Percentiles rank a stretch among this genome's conserved stretches.
Evolutionary conservation across 495 filamentous ascomycete species (phyloP).

Genomic region (Aspergillus cristatus): DNA sequence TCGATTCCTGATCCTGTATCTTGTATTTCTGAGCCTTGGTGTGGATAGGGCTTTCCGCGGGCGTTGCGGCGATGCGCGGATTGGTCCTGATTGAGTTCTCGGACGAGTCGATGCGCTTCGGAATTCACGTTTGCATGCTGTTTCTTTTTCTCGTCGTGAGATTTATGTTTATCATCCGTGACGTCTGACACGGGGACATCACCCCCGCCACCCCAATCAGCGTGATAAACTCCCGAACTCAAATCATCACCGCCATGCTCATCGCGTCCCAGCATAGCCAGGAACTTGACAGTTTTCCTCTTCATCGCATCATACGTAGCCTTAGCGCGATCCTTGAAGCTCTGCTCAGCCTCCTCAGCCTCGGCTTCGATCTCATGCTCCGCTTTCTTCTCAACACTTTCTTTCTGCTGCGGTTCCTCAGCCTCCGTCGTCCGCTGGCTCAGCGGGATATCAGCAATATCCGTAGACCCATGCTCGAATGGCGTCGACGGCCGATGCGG

Average conservation of each 20-base stretch:
- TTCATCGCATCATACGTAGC: slow-evolving; percentile 1
- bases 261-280: slow-evolving; percentile 14
- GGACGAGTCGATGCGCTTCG: slow-evolving; percentile 22
- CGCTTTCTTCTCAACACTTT: not conserved
- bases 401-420: not conserved
- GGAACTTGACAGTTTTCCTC: slow-evolving; percentile 2
- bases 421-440: slow-evolving; percentile 4
- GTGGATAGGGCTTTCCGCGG: slow-evolving; percentile 11
- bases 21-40: slow-evolving; percentile 5
- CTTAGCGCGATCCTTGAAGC: slow-evolving; percentile 1
- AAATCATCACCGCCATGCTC: slow-evolving; percentile 17
- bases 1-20: slow-evolving; percentile 9
- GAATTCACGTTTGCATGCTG: slow-evolving; percentile 12
- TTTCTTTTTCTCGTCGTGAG: slow-evolving; percentile 16
- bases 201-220: slow-evolving; percentile 20
- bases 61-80: slow-evolving; percentile 15
- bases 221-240: slow-evolving; percentile 13
- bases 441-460: slow-evolving; percentile 11
- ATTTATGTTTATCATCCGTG: slow-evolving; percentile 24
- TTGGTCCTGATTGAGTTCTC: slow-evolving; percentile 25
- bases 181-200: slow-evolving; percentile 18
- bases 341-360: not conserved
- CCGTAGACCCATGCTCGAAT: slow-evolving; percentile 8
- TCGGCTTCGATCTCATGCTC: not conserved
- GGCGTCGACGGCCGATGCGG: slow-evolving; percentile 9